Evolutionary conservation across 2,329 filamentous ascomycete genomes (phyloP), one percentile per base, ranked within the genome.

Genomic region (Beauveria bassiana): DNA sequence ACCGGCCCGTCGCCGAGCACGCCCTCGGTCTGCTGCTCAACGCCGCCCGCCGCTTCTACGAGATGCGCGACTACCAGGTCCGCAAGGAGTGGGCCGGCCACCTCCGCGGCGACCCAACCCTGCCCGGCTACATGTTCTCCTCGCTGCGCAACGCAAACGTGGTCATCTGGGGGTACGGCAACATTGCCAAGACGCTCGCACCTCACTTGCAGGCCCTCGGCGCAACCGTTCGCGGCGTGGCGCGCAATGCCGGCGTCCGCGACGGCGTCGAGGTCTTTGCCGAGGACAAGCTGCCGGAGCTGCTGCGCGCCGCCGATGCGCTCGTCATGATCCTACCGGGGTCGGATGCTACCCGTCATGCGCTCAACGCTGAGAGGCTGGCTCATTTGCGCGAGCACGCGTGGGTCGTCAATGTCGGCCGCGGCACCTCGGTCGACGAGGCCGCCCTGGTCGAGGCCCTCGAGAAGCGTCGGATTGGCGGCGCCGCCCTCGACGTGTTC

Each of bases 321-420:
- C 75, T 88, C n/a, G 84, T 88, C 66, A 86, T 88, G 85, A 87
- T 87, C 64, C 75, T 87, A 8, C 84, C 84, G 0, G 84, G 84
- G 0, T 79, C 79, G 42, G 81, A 80, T 9, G 74, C 77, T n/a
- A 87, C 84, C 28, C 74, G 73, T 42, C 73, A 86, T 66, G 83
- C 76, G 1, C 76, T 87, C 63, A 82, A 81, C 66, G 77, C 75
- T 31, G 81, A 84, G 70, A 71, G 82, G 8, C 69, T 87, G 50
- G 74, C 72, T 65, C 68, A 79, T 51, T 72, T 87, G 64, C 84
- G 84, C 43, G 79, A 78, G 65, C 84, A 87, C 70, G 80, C 80
- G 24, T 82, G 80, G 81, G 70, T 81, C 58, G 75, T 81, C 64
- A 82, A 82, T 67, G 80, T 82, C 52, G 79, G 79, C 14, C 77